Evolutionary conservation across 2,329 filamentous ascomycete genomes (phyloP).

Genomic region (Hypoxylon sp.): DNA sequence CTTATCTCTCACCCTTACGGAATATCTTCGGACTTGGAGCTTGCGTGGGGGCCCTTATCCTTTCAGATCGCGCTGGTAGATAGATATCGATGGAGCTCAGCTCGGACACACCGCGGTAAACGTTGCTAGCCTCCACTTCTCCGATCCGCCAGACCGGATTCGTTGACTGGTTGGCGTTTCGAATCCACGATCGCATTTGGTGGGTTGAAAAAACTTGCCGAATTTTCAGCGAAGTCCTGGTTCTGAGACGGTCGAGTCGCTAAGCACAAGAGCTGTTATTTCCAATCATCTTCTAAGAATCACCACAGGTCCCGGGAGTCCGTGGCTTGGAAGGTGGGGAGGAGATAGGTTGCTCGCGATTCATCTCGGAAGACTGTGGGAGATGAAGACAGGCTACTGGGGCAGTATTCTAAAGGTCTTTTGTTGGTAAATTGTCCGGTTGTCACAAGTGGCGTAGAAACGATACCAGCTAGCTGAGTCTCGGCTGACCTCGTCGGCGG

Average conservation of each 20-base stretch:
- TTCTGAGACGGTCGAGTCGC: background rate
- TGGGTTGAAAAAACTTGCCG: background rate
- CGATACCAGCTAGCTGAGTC: background rate
- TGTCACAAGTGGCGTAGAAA: background rate
- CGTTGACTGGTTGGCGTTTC: background rate
- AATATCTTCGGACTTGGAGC: too few species aligned
- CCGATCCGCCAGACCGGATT: background rate
- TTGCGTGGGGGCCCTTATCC: too few species aligned
- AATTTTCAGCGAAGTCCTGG: background rate
- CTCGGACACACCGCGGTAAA: too few species aligned
- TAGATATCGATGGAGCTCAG: too few species aligned
- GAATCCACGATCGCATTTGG: background rate
- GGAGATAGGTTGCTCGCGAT: background rate
- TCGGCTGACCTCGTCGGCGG: background rate
- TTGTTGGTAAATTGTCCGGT: background rate
- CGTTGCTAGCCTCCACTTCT: background rate
- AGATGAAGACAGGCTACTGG: background rate
- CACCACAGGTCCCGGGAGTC: background rate
- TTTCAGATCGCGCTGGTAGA: too few species aligned
- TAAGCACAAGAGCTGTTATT: background rate
- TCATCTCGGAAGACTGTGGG: background rate
- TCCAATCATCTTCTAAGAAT: too few species aligned
- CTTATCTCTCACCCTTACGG: background rate
- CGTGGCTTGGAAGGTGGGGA: background rate
- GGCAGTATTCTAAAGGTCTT: background rate